Base-by-base conservation (phyloP, 371 early-diverging fungal species). In the Lichtheimia hyalospora region DNA sequence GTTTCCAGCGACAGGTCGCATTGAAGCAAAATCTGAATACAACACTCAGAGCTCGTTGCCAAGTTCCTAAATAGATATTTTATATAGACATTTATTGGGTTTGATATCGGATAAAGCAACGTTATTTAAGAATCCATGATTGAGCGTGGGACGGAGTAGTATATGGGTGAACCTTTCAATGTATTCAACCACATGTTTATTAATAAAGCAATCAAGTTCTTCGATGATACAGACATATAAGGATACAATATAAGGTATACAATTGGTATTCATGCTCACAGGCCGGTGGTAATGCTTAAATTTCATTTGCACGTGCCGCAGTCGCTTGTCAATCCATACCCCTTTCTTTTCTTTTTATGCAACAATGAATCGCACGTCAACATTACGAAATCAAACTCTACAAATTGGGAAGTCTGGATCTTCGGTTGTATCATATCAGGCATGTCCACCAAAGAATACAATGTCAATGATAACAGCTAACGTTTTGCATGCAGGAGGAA, bases 361-460 rank as follows among this genome's bases (percentile, higher is more conserved):
- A 16, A n/a, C n/a, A 39, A 51, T 42, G 52, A 58, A 42, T 21
- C 39, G 54, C 15, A 21, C 41, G n/a, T n/a, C 41, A 20, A 63
- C 63, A 14, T 53, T 77, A 40, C 62, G 71, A 49, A 63, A 57
- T 44, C 77, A 77, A 43, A 73, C 71, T 0, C 58, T 77, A 6
- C 73, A 63, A 64, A 73, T 77, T 58, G 77, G 77, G 20, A 70
- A 73, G 50, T 69, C 77, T 34, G 77, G 74, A 8, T 70, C 73
- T 40, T 69, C 73, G 49, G 75, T 78, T 10, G 75, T 75, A 15
- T 78, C 79, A 12, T 78, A 71, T 48, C 75, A 78, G 60, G 79
- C 71, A 73, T 24, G 49, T 7, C 5, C n/a, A 21, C 0, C 8
- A 34, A 34, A 34, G 34, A 8, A 34, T 34, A 34, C 0, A 10